Percentiles rank a stretch among this genome's conserved stretches.
Evolutionary conservation across 805 yeast species (phyloP).

Genomic region (Scheffersomyces ergatensis): DNA sequence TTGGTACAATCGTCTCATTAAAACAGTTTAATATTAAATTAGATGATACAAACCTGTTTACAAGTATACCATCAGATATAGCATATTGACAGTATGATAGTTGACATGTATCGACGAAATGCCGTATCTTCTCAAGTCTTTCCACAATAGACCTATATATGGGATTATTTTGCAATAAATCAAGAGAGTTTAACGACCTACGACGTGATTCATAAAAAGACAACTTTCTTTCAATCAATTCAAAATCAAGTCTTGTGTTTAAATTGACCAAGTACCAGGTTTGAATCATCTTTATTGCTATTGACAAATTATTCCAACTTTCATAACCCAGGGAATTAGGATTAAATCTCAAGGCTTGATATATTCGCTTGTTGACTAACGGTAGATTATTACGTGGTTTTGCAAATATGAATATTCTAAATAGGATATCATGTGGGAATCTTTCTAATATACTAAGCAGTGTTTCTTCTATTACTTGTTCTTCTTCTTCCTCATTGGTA

Average conservation of each 20-base stretch:
- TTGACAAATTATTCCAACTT: constrained; percentile 17
- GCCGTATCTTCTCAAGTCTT: not conserved
- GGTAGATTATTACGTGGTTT: constrained; percentile 36
- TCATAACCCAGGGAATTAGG: not conserved
- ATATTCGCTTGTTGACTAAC: constrained; percentile 26
- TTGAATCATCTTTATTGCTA: constrained; percentile 20
- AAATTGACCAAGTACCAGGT: constrained; percentile 17
- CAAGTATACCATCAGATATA: not conserved
- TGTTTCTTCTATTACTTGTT: not conserved
- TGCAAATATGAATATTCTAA: constrained; percentile 34
- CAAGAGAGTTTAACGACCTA: too few species aligned
- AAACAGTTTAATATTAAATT: not conserved
- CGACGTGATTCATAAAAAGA: constrained; percentile 7
- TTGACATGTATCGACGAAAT: not conserved
- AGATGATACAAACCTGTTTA: not conserved
- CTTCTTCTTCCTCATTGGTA: not conserved
- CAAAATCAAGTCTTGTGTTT: constrained; percentile 12
- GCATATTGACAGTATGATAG: not conserved
- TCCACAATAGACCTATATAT: too few species aligned
- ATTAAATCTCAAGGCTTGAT: constrained; percentile 19
- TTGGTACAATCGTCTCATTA: not conserved
- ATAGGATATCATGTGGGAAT: constrained; percentile 41
- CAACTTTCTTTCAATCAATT: constrained; percentile 11
- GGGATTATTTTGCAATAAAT: too few species aligned
- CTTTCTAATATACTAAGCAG: constrained; percentile 18